Evolutionary conservation across 768 basidiomycete species (phyloP).

Genomic region (Leucosporidium creatinivorum): DNA sequence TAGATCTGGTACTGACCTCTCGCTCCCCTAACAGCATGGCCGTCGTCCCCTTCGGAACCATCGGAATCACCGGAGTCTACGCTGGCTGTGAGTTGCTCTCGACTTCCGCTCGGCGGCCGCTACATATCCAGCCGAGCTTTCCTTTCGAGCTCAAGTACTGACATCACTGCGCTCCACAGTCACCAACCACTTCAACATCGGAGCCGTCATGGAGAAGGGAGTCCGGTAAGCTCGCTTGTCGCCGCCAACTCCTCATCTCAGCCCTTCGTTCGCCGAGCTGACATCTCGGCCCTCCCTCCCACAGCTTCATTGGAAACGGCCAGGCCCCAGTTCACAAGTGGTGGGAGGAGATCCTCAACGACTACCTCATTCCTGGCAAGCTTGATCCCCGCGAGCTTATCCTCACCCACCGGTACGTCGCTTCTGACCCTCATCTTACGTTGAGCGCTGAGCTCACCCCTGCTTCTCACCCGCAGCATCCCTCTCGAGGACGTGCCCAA

Average conservation of each 20-base stretch:
- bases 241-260: too few relatives aligned
- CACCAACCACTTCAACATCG: conserved; percentile 62
- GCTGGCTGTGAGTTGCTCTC: conserved; percentile 43
- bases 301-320: not conserved
- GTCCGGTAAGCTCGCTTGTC: conserved; percentile 21
- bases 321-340: conserved; percentile 62
- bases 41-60: conserved; percentile 43
- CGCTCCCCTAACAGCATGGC: not conserved
- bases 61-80: conserved; percentile 64
- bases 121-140: not conserved
- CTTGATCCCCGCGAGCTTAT: conserved; percentile 51
- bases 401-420: conserved; percentile 35
- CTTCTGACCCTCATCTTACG: not conserved
- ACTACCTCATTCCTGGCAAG: conserved; percentile 58
- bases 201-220: conserved; percentile 65
- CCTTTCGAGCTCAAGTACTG: not conserved
- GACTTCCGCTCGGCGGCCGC: not conserved
- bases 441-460: conserved; percentile 9
- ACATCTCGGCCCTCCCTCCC: not conserved
- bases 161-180: not conserved
- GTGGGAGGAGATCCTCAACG: conserved; percentile 63
- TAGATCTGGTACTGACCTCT: not conserved
- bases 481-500: conserved; percentile 57
- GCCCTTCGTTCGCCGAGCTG: too few relatives aligned
- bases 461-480: conserved; percentile 56